Percentiles rank a stretch among this genome's conserved stretches.
phyloP scores from a whole-genome alignment of 345 rosid species.

The Aquilaria malaccensis region DNA sequence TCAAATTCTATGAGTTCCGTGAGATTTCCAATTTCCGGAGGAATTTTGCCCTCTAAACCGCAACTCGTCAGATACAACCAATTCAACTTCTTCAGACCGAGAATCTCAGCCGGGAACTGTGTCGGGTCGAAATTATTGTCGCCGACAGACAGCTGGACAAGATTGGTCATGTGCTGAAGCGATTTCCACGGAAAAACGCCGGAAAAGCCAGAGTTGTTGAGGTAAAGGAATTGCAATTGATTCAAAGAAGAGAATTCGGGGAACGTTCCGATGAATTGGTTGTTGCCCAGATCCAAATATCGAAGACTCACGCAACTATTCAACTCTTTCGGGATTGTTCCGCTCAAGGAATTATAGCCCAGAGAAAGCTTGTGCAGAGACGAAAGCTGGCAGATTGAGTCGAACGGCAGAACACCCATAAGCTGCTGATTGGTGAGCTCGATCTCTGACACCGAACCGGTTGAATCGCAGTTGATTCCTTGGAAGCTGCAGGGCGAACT shows the following conservation, averaged over 20 bases:
- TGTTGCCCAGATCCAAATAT: slow-evolving; percentile 76
- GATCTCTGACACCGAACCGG: slow-evolving; percentile 45
- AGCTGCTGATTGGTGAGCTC: slow-evolving; percentile 50
- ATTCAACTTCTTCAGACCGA: slow-evolving; percentile 39
- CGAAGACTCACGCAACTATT: slow-evolving; percentile 41
- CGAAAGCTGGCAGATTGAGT: slow-evolving; percentile 49
- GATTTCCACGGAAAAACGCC: slow-evolving; percentile 77
- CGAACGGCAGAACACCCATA: slow-evolving; percentile 43
- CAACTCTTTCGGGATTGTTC: slow-evolving; percentile 31
- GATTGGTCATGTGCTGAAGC: slow-evolving; percentile 36
- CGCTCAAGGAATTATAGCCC: slow-evolving; percentile 51
- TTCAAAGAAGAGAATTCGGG: slow-evolving; percentile 50
- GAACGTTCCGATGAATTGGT: slow-evolving; percentile 47
- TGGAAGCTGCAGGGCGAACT: slow-evolving; percentile 35
- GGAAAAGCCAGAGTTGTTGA: slow-evolving; percentile 55
- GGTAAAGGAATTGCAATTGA: slow-evolving; percentile 40
- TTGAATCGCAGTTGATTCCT: slow-evolving; percentile 53
- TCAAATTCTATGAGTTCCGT: slow-evolving; percentile 50
- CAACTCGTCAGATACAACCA: slow-evolving; percentile 65
- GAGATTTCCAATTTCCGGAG: slow-evolving; percentile 51
- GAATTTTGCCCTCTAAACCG: slow-evolving; percentile 53
- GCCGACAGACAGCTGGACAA: slow-evolving; percentile 53
- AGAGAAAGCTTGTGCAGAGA: slow-evolving; percentile 56
- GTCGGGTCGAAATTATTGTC: slow-evolving; percentile 48
- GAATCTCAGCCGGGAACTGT: slow-evolving; percentile 41